These are phyloP conservation scores for Hypoxylon lienhwacheense DNA, from an alignment of 495 filamentous ascomycete species.

Conservation along the genomic window DNA sequence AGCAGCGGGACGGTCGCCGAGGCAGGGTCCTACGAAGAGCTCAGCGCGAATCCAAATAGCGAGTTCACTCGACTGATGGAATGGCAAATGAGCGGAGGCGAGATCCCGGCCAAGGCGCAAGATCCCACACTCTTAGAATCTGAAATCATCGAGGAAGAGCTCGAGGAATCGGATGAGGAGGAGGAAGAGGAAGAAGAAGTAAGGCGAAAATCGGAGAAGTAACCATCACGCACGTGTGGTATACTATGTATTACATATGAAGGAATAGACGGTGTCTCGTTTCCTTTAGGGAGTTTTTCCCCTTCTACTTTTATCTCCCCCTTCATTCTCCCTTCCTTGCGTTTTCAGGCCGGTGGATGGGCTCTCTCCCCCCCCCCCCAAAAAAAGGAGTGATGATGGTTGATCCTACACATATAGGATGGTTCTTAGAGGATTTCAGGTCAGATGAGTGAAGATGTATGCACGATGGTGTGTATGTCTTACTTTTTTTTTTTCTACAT, in stretches of 20 bases:
- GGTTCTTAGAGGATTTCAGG: slow-evolving; percentile 10
- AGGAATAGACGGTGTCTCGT: neutral
- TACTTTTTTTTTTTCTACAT: too few relatives aligned
- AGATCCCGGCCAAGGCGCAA: slow-evolving; percentile 44
- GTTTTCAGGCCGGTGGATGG: slow-evolving; percentile 6
- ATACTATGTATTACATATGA: slow-evolving; percentile 7
- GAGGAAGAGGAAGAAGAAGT: slow-evolving; percentile 31
- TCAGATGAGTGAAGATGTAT: neutral
- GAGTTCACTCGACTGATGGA: slow-evolving; percentile 96
- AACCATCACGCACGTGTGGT: slow-evolving; percentile 3
- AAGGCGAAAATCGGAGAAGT: slow-evolving; percentile 17
- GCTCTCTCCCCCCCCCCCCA: too few relatives aligned
- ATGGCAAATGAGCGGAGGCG: slow-evolving; percentile 94
- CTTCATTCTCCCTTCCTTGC: neutral
- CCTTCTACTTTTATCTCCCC: too few relatives aligned
- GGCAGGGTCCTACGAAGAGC: slow-evolving; percentile 76
- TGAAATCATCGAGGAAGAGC: slow-evolving; percentile 51
- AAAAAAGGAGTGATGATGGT: slow-evolving; percentile 6
- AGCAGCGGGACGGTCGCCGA: slow-evolving; percentile 87
- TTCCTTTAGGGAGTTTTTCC: too few relatives aligned
- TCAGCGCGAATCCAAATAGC: slow-evolving; percentile 70
- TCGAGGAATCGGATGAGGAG: slow-evolving; percentile 44
- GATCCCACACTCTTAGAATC: slow-evolving; percentile 43
- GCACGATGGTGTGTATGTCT: neutral
- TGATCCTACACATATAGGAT: neutral